Conservation (phyloP, 164 flowering plant genomes). For the Macadamia tetraphylla region DNA sequence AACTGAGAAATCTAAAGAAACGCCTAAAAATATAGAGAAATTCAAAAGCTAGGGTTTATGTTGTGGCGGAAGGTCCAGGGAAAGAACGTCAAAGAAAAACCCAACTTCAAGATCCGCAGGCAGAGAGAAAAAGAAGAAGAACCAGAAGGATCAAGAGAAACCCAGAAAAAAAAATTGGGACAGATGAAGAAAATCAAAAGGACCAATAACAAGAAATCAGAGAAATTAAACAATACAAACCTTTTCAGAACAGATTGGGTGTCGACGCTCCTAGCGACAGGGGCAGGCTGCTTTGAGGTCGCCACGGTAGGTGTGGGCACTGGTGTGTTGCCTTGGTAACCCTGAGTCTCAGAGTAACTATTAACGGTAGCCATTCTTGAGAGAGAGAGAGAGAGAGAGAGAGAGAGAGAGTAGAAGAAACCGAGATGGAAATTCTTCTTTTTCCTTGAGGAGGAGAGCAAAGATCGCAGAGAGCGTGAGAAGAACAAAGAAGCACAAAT, state of each 20-base stretch:
- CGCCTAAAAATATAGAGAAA: neutral
- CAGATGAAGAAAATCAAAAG: neutral
- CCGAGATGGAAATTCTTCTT: too few relatives aligned
- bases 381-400: too few relatives aligned
- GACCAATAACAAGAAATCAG: neutral
- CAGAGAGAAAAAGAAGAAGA: neutral
- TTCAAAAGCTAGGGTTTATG: too few relatives aligned
- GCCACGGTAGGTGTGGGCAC: conserved; percentile 22
- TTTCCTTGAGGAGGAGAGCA: too few relatives aligned
- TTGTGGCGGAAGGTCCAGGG: too few relatives aligned
- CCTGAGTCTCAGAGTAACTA: conserved; percentile 16
- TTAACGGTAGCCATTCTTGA: conserved; percentile 22
- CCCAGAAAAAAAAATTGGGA: neutral
- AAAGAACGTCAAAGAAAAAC: too few relatives aligned
- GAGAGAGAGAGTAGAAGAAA: too few relatives aligned
- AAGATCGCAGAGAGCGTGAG: too few relatives aligned
- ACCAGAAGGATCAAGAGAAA: neutral
- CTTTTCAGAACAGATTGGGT: conserved; percentile 60
- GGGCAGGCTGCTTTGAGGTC: conserved; percentile 29
- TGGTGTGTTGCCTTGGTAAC: conserved; percentile 34
- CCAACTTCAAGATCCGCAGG: neutral
- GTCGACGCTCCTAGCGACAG: conserved; percentile 45
- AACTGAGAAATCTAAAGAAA: neutral
- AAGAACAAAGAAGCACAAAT: too few relatives aligned
- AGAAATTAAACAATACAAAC: conserved; percentile 12